A percentile compares a stretch with the other conserved stretches of the same genome.
Conservation (phyloP, 78 protist genomes). For the Trichosphaerium sp. region DNA sequence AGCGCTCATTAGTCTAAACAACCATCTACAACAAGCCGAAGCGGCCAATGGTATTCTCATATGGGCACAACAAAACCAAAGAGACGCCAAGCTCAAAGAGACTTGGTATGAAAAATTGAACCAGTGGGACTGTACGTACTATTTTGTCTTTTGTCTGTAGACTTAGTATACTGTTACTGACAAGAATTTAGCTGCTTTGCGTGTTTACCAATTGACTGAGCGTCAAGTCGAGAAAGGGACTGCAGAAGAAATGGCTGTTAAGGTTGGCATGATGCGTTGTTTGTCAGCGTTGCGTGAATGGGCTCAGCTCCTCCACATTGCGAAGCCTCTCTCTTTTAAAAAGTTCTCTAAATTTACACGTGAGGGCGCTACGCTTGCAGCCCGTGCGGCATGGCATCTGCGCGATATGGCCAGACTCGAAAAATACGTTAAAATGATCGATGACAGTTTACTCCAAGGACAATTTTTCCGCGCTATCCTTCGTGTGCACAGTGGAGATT, state of each 20-base stretch:
- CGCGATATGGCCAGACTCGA: slow-evolving; percentile 50
- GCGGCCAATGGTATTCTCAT: slow-evolving; percentile 84
- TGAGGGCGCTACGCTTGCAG: slow-evolving; percentile 73
- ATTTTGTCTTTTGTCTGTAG: too few relatives aligned
- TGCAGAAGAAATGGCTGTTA: too few relatives aligned
- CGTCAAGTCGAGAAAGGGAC: too few relatives aligned
- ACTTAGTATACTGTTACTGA: too few relatives aligned
- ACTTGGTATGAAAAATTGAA: slow-evolving; percentile 90
- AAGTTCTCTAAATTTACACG: slow-evolving; percentile 38
- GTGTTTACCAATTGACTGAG: too few relatives aligned
- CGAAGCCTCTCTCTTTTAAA: too few relatives aligned
- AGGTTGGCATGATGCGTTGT: slow-evolving; percentile 83
- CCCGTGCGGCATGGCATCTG: slow-evolving; percentile 83
- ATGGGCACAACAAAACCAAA: slow-evolving; percentile 48
- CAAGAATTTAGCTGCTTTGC: too few relatives aligned
- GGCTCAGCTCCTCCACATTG: slow-evolving; percentile 46
- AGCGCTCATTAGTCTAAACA: slow-evolving; percentile 81
- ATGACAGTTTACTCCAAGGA: slow-evolving; percentile 38
- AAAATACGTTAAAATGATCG: slow-evolving; percentile 52
- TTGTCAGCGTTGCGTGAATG: slow-evolving; percentile 85
- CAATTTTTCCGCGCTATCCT: slow-evolving; percentile 61
- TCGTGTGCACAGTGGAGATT: slow-evolving; percentile 34
- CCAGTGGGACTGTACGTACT: too few relatives aligned
- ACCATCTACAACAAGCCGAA: slow-evolving; percentile 88
- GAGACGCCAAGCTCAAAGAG: slow-evolving; percentile 59